Percentiles rank a stretch among this genome's conserved stretches.
Evolutionary conservation across 176 grass and related monocot genomes (phyloP).

Genomic region (Juncus effusus): DNA sequence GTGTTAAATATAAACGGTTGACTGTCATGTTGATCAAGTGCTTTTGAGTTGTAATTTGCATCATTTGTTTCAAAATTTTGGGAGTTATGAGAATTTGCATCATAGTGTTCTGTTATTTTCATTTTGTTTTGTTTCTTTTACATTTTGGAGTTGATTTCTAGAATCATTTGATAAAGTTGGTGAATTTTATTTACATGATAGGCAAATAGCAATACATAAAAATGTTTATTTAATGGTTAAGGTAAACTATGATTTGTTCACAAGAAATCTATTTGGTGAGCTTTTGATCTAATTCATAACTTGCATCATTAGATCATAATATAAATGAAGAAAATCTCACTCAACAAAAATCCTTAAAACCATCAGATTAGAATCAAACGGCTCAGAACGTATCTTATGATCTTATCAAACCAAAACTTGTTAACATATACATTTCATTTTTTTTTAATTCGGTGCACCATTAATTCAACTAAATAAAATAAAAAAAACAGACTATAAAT

Average conservation of each 20-base stretch:
- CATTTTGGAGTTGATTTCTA: no score
- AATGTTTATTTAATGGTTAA: constrained; percentile 8
- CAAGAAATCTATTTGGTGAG: constrained; percentile 20
- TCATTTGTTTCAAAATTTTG: no score
- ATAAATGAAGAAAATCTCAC: background rate
- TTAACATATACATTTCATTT: background rate
- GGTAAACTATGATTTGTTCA: background rate
- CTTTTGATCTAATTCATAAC: constrained; percentile 6
- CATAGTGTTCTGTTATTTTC: no score
- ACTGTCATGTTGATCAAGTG: no score
- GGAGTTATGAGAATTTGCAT: no score
- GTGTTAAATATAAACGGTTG: no score
- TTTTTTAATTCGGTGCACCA: constrained; percentile 17
- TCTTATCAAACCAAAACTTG: background rate
- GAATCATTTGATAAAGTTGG: background rate
- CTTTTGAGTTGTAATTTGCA: no score
- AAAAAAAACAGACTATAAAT: background rate
- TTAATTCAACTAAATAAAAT: constrained; percentile 11
- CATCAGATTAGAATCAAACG: background rate
- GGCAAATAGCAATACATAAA: background rate
- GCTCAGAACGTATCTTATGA: background rate
- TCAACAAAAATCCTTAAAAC: no score
- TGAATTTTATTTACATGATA: background rate
- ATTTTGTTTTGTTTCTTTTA: no score
- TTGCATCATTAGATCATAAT: background rate